Evolutionary conservation across 306 rosid genomes (phyloP), one percentile per base, ranked within the genome.

Genomic region (Acacia confusa): DNA sequence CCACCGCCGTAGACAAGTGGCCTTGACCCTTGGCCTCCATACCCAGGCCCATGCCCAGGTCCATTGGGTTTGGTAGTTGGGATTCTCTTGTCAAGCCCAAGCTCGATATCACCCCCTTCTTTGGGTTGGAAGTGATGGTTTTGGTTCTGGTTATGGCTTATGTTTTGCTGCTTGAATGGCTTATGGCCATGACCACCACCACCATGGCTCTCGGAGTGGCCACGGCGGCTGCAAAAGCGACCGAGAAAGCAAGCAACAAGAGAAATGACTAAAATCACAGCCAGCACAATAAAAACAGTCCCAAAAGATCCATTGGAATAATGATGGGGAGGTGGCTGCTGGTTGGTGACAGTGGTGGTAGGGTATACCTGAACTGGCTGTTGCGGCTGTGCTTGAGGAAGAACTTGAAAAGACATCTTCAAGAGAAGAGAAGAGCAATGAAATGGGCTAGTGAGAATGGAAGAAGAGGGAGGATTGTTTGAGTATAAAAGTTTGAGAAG

Each of bases 251-350:
- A 95, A 79, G 96, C 97, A 48, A 92, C 41, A 4, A 84, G 85
- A 2, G 99, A 93, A 41, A 95, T 57, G 3, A 89, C 97, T 1
- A 91, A 66, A 19, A 95, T 90, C 13, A 93, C 88, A 24, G 96
- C 93, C 11, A 95, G 86, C 11, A 95, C 97, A 30, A 95, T 86
- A 86, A 95, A 93, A 83, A 93, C 99, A 3, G 96, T 50, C 63
- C 97, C 99, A n/a, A 92, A 95, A 0, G 92, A 87, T 22, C 97
- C 98, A 70, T 89, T 84, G 52, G 99, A 93, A 69, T 91, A 93
- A 68, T 91, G 97, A 80, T 93, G 94, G 9, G 88, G 19, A 24
- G 88, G 47, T 7, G 88, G 84, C 25, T 83, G 90, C 28, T 85
- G 90, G 11, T 82, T 83, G 22, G 90, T 85, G 30, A 80, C 82